Conservation (phyloP, 2,329 filamentous ascomycete genomes). For the Rachicladosporium sp. region DNA sequence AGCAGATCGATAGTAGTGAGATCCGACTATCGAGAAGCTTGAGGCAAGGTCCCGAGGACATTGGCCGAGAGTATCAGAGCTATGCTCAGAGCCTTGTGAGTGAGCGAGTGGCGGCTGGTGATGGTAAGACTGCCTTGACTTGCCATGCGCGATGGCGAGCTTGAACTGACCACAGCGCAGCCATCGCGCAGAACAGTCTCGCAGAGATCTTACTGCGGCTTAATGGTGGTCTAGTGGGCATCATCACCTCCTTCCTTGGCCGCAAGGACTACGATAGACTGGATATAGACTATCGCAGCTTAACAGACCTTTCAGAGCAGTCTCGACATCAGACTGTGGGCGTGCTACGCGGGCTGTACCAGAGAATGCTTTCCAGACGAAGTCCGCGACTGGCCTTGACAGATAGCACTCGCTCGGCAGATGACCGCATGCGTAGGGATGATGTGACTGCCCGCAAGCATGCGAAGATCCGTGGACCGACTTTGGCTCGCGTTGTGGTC, state of each 20-base stretch:
- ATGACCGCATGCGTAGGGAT: background rate
- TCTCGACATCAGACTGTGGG: constrained; percentile 33
- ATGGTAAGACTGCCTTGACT: constrained; percentile 24
- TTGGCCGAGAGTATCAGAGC: constrained; percentile 29
- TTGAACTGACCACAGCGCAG: constrained; percentile 16
- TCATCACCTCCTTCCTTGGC: constrained; percentile 33
- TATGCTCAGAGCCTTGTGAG: constrained; percentile 26
- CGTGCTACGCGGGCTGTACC: constrained; percentile 28
- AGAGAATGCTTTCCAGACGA: constrained; percentile 7
- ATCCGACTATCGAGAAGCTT: constrained; percentile 28
- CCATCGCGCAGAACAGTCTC: constrained; percentile 35
- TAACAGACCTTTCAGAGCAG: constrained; percentile 33
- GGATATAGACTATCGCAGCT: constrained; percentile 30
- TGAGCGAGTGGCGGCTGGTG: constrained; percentile 31
- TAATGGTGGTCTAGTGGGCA: constrained; percentile 35
- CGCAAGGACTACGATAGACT: constrained; percentile 21
- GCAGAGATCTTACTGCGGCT: constrained; percentile 33
- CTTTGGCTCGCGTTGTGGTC: constrained; percentile 19
- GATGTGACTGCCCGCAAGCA: constrained; percentile 3
- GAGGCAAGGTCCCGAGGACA: constrained; percentile 29
- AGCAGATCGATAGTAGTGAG: constrained; percentile 21
- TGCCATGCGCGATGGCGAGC: background rate
- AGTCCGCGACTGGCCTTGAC: background rate
- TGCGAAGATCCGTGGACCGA: constrained; percentile 11
- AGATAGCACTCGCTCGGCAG: background rate